A percentile compares a stretch with the other conserved stretches of the same genome.
These are phyloP conservation scores for Pulveroboletus sp. DNA, from an alignment of 768 basidiomycete genomes.

Conservation along the genomic window DNA sequence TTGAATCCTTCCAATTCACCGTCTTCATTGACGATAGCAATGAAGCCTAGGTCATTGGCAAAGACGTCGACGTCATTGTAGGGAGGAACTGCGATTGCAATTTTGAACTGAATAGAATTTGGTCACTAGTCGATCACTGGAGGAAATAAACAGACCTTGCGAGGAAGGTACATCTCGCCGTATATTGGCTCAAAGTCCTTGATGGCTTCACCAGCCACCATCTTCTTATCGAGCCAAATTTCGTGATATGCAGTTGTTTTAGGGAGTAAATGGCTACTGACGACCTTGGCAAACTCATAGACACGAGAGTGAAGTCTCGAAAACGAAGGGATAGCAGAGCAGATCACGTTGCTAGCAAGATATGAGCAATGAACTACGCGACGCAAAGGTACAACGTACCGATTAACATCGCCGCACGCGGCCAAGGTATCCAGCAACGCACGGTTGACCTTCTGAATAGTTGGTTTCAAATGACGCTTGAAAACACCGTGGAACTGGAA, in stretches of 20 bases:
- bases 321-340: slow-evolving; percentile 84
- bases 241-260: slow-evolving; percentile 94
- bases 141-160: slow-evolving; percentile 57
- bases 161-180: slow-evolving; percentile 93
- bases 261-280: slow-evolving; percentile 85
- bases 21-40: slow-evolving; percentile 76
- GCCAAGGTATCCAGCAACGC: slow-evolving; percentile 91
- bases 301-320: slow-evolving; percentile 84
- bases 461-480: slow-evolving; percentile 92
- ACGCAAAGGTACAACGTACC: slow-evolving; percentile 39
- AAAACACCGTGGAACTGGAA: slow-evolving; percentile 99
- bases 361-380: slow-evolving; percentile 3
- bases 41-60: slow-evolving; percentile 94
- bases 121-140: not conserved
- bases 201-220: slow-evolving; percentile 89
- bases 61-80: slow-evolving; percentile 96
- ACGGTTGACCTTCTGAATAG: slow-evolving; percentile 94
- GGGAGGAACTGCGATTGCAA: slow-evolving; percentile 94
- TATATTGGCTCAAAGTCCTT: slow-evolving; percentile 97
- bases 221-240: slow-evolving; percentile 98
- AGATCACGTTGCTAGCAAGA: slow-evolving; percentile 71
- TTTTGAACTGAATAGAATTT: slow-evolving; percentile 70
- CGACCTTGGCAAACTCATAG: slow-evolving; percentile 74
- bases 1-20: slow-evolving; percentile 90
- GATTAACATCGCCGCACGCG: slow-evolving; percentile 97